phyloP scores from a whole-genome alignment of 257 asterid species.

The Salvia hispanica region DNA sequence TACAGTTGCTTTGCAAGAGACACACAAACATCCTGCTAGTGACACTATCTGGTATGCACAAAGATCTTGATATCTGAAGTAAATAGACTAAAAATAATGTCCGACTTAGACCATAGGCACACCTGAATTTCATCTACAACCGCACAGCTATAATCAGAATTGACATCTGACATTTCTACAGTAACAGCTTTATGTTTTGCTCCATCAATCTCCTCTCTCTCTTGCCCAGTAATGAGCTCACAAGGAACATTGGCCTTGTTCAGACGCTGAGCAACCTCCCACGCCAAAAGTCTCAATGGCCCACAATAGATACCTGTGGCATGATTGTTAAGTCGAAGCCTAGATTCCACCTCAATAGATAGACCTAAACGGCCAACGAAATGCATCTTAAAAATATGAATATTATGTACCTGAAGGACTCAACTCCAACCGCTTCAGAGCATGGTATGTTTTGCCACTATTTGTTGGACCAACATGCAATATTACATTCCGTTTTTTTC shows the following conservation, averaged over 20 bases:
- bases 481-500: conserved; percentile 60
- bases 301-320: conserved; percentile 87
- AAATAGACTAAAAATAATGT: conserved; percentile 11
- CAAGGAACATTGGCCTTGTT: conserved; percentile 93
- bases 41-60: background rate
- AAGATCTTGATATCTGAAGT: conserved; percentile 4
- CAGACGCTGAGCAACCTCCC: conserved; percentile 92
- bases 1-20: conserved; percentile 17
- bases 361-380: conserved; percentile 20
- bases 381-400: conserved; percentile 7
- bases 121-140: conserved; percentile 98
- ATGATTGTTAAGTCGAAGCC: conserved; percentile 17
- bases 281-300: conserved; percentile 94
- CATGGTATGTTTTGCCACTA: conserved; percentile 92
- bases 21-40: background rate
- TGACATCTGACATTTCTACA: conserved; percentile 92
- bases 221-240: conserved; percentile 95
- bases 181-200: conserved; percentile 88
- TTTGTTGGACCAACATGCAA: conserved; percentile 98
- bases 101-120: conserved; percentile 28
- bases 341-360: conserved; percentile 21
- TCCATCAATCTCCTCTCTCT: conserved; percentile 82
- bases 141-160: conserved; percentile 72
- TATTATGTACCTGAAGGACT: conserved; percentile 68
- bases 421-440: conserved; percentile 74